phyloP scores from a whole-genome alignment of 176 grass and related monocot species.

The Zizania latifolia region DNA sequence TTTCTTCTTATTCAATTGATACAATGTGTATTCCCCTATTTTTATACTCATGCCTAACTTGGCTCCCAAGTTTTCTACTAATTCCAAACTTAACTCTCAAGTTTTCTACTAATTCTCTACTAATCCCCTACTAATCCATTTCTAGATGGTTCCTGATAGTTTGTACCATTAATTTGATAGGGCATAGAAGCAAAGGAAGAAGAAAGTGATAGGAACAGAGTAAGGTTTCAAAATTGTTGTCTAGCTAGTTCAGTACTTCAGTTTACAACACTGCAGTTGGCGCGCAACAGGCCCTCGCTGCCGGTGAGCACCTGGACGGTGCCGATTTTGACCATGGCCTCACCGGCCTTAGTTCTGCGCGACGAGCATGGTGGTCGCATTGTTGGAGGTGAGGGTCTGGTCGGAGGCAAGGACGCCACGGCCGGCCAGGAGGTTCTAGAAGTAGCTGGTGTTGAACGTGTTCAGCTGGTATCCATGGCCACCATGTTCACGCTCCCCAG shows the following conservation, averaged over 20 bases:
- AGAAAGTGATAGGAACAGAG: neutral
- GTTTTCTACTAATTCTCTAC: too few species aligned
- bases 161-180: neutral
- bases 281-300: slow-evolving; percentile 43
- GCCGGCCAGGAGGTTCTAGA: slow-evolving; percentile 23
- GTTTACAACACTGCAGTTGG: slow-evolving; percentile 48
- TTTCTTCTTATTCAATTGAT: too few species aligned
- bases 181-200: neutral
- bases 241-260: neutral
- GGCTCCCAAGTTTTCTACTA: too few species aligned
- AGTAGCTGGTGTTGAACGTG: slow-evolving; percentile 42
- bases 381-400: slow-evolving; percentile 36
- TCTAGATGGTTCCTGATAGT: too few species aligned
- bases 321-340: slow-evolving; percentile 64
- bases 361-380: slow-evolving; percentile 38
- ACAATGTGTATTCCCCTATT: too few species aligned
- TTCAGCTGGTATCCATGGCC: slow-evolving; percentile 43
- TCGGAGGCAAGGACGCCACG: slow-evolving; percentile 59
- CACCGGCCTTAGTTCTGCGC: slow-evolving; percentile 40
- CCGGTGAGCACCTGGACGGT: slow-evolving; percentile 44
- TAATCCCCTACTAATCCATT: too few species aligned
- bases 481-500: slow-evolving; percentile 10
- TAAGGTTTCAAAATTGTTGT: neutral
- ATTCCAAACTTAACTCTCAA: too few species aligned
- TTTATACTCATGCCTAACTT: too few species aligned